phyloP scores from a whole-genome alignment of 208 protist species.

The Leishmania guyanensis region DNA sequence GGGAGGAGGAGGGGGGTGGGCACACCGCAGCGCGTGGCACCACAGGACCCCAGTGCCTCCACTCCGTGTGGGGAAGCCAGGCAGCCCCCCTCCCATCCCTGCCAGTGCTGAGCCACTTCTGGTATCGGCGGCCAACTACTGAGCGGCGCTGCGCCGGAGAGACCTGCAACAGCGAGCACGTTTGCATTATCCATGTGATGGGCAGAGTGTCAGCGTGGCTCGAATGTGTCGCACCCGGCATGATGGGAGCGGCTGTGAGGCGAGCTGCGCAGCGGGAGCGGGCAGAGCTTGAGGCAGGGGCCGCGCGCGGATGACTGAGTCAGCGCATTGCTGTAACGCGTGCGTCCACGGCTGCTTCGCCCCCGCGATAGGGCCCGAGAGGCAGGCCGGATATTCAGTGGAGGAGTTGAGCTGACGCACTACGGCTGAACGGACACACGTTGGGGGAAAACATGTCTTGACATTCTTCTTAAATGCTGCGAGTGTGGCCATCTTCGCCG shows the following conservation, averaged over 20 bases:
- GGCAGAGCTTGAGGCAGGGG: not conserved
- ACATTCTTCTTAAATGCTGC: too few species aligned
- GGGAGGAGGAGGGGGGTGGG: too few species aligned
- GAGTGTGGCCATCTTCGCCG: too few species aligned
- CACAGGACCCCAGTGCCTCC: not conserved
- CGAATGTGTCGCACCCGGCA: not conserved
- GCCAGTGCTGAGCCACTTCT: not conserved
- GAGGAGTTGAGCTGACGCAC: too few species aligned
- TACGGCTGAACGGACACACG: too few species aligned
- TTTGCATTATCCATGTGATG: not conserved
- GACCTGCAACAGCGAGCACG: not conserved
- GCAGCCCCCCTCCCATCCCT: not conserved
- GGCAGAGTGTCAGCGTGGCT: not conserved
- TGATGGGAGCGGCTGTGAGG: not conserved
- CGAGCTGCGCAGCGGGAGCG: not conserved
- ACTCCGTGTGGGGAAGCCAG: not conserved
- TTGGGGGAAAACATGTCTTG: too few species aligned
- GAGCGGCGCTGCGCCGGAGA: not conserved
- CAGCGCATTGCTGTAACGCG: not conserved
- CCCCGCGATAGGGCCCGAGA: not conserved
- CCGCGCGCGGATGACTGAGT: not conserved
- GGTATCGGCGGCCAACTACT: not conserved
- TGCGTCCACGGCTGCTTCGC: not conserved
- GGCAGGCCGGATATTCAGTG: too few species aligned
- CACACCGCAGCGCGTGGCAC: too few species aligned